These are phyloP conservation scores for Ampelocalamus luodianensis DNA, from an alignment of 176 grass and related monocot genomes.

Conservation along the genomic window DNA sequence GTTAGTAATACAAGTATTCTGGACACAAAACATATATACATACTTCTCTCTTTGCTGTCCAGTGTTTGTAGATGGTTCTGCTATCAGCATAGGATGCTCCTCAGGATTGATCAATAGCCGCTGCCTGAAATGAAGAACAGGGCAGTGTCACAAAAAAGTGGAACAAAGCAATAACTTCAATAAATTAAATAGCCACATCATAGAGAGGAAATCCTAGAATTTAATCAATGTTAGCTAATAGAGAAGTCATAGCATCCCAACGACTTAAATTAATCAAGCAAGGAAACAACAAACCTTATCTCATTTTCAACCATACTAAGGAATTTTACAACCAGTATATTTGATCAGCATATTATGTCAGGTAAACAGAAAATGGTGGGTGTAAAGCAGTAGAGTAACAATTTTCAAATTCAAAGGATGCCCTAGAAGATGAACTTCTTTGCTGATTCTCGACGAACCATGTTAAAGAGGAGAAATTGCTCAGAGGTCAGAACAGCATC, in stretches of 20 bases:
- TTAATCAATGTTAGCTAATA: not conserved
- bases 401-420: slow-evolving; percentile 30
- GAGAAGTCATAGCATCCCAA: slow-evolving; percentile 15
- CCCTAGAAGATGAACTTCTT: not conserved
- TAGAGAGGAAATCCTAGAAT: slow-evolving; percentile 2
- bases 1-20: slow-evolving; percentile 10
- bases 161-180: slow-evolving; percentile 10
- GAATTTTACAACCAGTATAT: slow-evolving; percentile 18
- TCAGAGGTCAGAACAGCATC: not conserved
- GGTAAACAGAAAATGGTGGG: slow-evolving; percentile 6
- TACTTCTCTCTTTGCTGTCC: slow-evolving; percentile 94
- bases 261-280: not conserved
- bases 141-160: not conserved
- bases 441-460: slow-evolving; percentile 15
- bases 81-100: slow-evolving; percentile 97
- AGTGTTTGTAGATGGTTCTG: slow-evolving; percentile 87
- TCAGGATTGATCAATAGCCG: slow-evolving; percentile 92
- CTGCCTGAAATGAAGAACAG: slow-evolving; percentile 56
- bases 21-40: slow-evolving; percentile 17
- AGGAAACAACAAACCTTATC: not conserved
- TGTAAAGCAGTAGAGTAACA: not conserved
- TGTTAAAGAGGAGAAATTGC: slow-evolving; percentile 22
- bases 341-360: not conserved
- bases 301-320: not conserved
- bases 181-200: slow-evolving; percentile 3